Conservation (phyloP, 2,329 filamentous ascomycete genomes). For the Sporothrix humicola region DNA sequence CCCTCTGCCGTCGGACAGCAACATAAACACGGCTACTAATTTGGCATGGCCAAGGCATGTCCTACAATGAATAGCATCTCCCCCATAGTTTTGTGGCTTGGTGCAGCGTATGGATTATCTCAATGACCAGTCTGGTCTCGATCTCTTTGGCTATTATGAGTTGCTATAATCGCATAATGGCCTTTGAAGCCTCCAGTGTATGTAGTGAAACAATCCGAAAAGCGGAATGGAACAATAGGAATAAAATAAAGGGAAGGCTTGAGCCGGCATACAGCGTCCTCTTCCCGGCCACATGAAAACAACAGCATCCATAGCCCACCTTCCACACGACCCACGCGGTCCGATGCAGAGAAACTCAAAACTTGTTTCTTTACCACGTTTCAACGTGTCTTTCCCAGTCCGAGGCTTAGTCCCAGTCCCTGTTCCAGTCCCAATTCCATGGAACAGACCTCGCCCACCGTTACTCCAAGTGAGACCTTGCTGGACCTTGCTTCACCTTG, state of each 20-base stretch:
- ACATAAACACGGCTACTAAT: background rate
- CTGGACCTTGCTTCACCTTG: no score
- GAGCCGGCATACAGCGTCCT: background rate
- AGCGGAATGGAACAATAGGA: background rate
- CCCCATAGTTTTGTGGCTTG: background rate
- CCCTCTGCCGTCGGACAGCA: background rate
- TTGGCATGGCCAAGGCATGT: background rate
- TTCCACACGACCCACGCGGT: background rate
- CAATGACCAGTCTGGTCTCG: background rate
- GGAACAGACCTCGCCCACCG: background rate
- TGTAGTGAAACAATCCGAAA: background rate
- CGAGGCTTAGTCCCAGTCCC: background rate
- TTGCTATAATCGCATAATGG: background rate
- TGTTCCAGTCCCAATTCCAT: background rate
- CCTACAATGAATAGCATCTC: background rate
- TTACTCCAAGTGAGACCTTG: no score
- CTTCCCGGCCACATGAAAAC: background rate
- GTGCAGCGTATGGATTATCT: background rate
- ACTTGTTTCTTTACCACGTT: background rate
- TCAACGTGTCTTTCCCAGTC: no score
- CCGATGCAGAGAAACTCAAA: background rate
- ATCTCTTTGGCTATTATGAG: background rate
- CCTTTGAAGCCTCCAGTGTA: background rate
- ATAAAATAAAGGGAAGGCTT: background rate
- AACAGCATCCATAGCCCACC: background rate